These are phyloP conservation scores for Curvularia sp. DNA, from an alignment of 2,329 filamentous ascomycete genomes.

Conservation along the genomic window DNA sequence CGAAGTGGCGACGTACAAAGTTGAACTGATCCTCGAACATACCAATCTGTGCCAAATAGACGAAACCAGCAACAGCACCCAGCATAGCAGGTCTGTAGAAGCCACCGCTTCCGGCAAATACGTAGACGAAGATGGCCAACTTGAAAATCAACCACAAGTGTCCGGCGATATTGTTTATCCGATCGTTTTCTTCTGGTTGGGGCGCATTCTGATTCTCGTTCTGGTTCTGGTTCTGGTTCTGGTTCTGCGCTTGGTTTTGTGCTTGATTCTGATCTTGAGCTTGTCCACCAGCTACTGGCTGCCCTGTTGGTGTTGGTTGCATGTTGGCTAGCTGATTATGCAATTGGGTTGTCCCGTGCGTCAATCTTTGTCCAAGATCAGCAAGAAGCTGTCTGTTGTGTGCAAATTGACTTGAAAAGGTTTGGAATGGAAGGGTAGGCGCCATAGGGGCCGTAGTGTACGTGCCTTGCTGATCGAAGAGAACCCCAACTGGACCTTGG, in stretches of 20 bases:
- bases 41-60: slow-evolving; percentile 53
- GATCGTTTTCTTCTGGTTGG: slow-evolving; percentile 33
- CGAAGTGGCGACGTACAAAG: slow-evolving; percentile 53
- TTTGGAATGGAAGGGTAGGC: slow-evolving; percentile 37
- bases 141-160: slow-evolving; percentile 66
- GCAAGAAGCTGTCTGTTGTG: slow-evolving; percentile 44
- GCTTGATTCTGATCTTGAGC: slow-evolving; percentile 23
- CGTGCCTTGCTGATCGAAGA: slow-evolving; percentile 47
- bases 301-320: slow-evolving; percentile 30
- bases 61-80: slow-evolving; percentile 48
- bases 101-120: slow-evolving; percentile 59
- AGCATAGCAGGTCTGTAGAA: slow-evolving; percentile 52
- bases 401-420: slow-evolving; percentile 45
- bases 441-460: slow-evolving; percentile 44
- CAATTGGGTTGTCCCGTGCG: slow-evolving; percentile 24
- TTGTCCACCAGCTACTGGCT: slow-evolving; percentile 21
- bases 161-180: slow-evolving; percentile 34
- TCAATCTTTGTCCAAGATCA: slow-evolving; percentile 41
- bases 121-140: slow-evolving; percentile 65
- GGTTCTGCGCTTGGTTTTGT: slow-evolving; percentile 20
- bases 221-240: slow-evolving; percentile 2
- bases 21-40: slow-evolving; percentile 52
- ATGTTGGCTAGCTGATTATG: slow-evolving; percentile 29
- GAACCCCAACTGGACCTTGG: slow-evolving; percentile 46
- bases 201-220: slow-evolving; percentile 18